Conservation (phyloP, 352 stramenopile genomes). For the Globisporangium nunn region DNA sequence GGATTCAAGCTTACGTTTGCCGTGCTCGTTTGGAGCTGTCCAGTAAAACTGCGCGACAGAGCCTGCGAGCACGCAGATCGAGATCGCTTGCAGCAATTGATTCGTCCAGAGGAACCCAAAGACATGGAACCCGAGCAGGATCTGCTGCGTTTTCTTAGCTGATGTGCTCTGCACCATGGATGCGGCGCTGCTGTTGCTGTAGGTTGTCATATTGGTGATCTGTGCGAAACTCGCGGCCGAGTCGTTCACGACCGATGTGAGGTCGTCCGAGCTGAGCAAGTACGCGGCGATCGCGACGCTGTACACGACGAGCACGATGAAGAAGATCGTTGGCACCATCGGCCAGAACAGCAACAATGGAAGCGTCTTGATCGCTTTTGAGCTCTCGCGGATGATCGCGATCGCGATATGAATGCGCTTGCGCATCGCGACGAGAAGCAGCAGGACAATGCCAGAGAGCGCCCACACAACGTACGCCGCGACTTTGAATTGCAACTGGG, state of each 20-base stretch:
- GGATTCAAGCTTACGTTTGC: conserved; percentile 36
- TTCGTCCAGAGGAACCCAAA: conserved; percentile 97
- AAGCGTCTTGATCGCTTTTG: conserved; percentile 47
- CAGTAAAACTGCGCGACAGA: conserved; percentile 92
- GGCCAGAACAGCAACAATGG: conserved; percentile 61
- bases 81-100: conserved; percentile 93
- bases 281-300: conserved; percentile 45
- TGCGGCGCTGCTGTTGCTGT: conserved; percentile 18
- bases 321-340: conserved; percentile 38
- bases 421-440: conserved; percentile 61
- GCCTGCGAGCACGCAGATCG: conserved; percentile 91
- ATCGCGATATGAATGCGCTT: conserved; percentile 63
- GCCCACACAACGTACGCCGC: conserved; percentile 55
- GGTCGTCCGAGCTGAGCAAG: conserved; percentile 51
- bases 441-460: conserved; percentile 33
- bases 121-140: conserved; percentile 71
- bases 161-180: conserved; percentile 14
- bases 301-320: conserved; percentile 55
- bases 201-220: conserved; percentile 26
- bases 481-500: conserved; percentile 52
- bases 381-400: conserved; percentile 68
- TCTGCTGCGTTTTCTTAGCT: conserved; percentile 41
- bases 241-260: conserved; percentile 20
- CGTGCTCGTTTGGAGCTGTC: conserved; percentile 27
- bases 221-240: conserved; percentile 13